phyloP scores from a whole-genome alignment of 164 flowering plant genomes.

The Piper betle region DNA sequence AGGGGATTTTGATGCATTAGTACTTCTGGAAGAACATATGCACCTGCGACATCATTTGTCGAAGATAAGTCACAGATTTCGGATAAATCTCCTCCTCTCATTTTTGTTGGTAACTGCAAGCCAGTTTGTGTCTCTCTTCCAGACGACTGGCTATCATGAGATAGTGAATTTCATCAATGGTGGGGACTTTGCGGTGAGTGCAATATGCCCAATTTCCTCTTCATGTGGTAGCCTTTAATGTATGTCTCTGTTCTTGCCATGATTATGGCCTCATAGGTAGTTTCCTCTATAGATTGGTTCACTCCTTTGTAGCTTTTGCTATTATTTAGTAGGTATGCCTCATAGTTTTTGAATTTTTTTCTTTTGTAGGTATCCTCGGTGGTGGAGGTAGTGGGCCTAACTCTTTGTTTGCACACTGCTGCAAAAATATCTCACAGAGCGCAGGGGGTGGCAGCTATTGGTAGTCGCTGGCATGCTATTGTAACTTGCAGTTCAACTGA shows the following conservation, averaged over 20 bases:
- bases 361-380: slow-evolving; percentile 44
- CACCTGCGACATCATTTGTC: slow-evolving; percentile 59
- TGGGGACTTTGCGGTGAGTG: slow-evolving; percentile 50
- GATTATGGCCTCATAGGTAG: neutral
- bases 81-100: slow-evolving; percentile 62
- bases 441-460: slow-evolving; percentile 57
- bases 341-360: neutral
- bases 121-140: slow-evolving; percentile 55
- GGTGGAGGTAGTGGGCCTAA: slow-evolving; percentile 69
- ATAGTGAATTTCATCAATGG: slow-evolving; percentile 45
- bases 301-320: neutral
- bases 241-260: neutral
- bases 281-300: neutral
- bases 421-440: slow-evolving; percentile 87
- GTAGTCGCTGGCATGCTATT: slow-evolving; percentile 80
- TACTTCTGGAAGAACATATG: slow-evolving; percentile 55
- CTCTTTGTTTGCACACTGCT: slow-evolving; percentile 65
- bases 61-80: slow-evolving; percentile 88
- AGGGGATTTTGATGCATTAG: slow-evolving; percentile 40
- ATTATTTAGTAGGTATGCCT: no score
- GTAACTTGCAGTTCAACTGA: slow-evolving; percentile 44
- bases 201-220: neutral
- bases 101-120: slow-evolving; percentile 61
- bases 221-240: neutral
- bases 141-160: slow-evolving; percentile 52